Percentiles rank a stretch among this genome's conserved stretches.
These are phyloP conservation scores for Vanilla planifolia DNA, from an alignment of 106 monocot genomes.

Conservation along the genomic window DNA sequence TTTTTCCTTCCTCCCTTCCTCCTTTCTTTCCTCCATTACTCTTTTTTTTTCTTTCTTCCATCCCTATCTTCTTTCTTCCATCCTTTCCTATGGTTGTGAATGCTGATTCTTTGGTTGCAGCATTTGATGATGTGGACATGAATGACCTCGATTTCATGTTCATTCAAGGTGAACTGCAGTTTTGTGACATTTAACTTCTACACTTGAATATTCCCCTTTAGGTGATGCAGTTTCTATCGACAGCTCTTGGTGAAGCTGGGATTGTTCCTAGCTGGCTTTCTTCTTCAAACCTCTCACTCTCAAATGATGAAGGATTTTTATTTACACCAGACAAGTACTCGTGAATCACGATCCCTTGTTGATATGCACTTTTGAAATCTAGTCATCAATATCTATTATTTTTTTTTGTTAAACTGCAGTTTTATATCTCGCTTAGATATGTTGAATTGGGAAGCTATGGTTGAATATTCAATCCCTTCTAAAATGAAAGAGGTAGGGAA, in stretches of 20 bases:
- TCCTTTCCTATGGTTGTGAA: conserved; percentile 29
- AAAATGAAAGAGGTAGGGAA: conserved; percentile 49
- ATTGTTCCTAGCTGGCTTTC: conserved; percentile 66
- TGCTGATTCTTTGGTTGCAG: conserved; percentile 28
- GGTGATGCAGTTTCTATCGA: conserved; percentile 5
- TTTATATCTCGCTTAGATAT: conserved; percentile 75
- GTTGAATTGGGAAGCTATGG: conserved; percentile 71
- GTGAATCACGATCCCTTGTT: background rate
- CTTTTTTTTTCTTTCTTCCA: too few species aligned
- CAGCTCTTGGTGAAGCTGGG: conserved; percentile 88
- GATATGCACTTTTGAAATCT: background rate
- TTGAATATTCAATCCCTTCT: conserved; percentile 50
- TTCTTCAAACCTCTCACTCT: background rate
- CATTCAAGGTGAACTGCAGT: conserved; percentile 67
- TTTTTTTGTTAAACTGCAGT: conserved; percentile 28
- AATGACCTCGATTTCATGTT: conserved; percentile 77
- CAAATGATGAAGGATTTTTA: conserved; percentile 10
- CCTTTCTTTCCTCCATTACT: too few species aligned
- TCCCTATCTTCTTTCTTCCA: too few species aligned
- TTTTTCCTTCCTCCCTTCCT: too few species aligned
- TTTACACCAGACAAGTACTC: conserved; percentile 70
- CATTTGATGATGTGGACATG: conserved; percentile 78
- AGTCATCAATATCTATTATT: background rate
- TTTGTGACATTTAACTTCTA: background rate
- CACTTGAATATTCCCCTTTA: background rate